Evolutionary conservation across 108 stramenopile species (phyloP).

Genomic region (Cyclotella baltica): DNA sequence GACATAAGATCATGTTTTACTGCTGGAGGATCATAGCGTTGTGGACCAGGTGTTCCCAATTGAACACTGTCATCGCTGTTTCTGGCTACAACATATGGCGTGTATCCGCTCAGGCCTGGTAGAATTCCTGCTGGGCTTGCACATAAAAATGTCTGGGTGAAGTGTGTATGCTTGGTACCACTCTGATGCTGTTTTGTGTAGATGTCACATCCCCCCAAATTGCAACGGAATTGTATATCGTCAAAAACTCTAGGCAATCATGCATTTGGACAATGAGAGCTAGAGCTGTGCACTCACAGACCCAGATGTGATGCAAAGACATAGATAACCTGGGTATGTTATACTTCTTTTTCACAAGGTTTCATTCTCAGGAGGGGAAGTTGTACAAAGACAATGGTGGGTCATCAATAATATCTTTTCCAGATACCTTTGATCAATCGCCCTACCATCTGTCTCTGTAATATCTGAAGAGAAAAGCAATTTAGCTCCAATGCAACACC

Average conservation of each 20-base stretch:
- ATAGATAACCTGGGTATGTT: neutral
- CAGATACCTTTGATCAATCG: neutral
- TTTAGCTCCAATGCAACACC: neutral
- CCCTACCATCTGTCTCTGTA: conserved; percentile 1
- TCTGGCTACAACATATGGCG: neutral
- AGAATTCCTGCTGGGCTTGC: neutral
- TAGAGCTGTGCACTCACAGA: neutral
- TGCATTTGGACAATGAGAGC: neutral
- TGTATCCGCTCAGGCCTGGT: neutral
- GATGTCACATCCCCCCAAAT: neutral
- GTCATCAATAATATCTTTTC: neutral
- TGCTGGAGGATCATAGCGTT: neutral
- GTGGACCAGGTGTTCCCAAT: neutral
- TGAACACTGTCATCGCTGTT: neutral
- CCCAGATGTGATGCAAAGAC: neutral
- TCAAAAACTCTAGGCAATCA: neutral
- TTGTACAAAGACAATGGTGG: neutral
- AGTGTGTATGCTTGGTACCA: neutral
- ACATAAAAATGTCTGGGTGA: neutral
- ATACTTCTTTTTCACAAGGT: neutral
- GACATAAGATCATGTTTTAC: neutral
- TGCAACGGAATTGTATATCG: neutral
- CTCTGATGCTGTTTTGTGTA: neutral
- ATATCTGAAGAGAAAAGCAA: conserved; percentile 18
- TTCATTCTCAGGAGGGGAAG: neutral